These are phyloP conservation scores for Ophiostoma fasciatum DNA, from an alignment of 2,329 filamentous ascomycete species.

Conservation along the genomic window DNA sequence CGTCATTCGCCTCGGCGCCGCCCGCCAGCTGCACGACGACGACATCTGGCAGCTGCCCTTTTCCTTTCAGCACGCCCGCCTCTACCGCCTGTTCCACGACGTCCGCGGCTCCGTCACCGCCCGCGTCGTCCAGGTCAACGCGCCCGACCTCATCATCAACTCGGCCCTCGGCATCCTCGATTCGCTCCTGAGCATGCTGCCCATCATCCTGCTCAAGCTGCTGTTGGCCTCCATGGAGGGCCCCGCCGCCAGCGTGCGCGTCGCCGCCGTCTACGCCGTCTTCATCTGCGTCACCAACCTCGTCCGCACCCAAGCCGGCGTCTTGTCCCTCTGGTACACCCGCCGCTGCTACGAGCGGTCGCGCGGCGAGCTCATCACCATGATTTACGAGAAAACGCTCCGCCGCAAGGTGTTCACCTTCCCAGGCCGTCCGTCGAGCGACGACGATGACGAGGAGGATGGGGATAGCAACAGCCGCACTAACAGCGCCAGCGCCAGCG, in stretches of 20 bases:
- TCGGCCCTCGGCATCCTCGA: constrained; percentile 49
- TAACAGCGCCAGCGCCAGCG: constrained; percentile 1
- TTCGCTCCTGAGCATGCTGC: constrained; percentile 37
- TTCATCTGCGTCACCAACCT: constrained; percentile 47
- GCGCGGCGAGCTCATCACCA: constrained; percentile 68
- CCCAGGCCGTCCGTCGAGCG: constrained; percentile 18
- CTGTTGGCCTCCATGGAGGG: constrained; percentile 53
- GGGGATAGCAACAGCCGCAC: constrained; percentile 4
- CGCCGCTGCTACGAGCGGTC: constrained; percentile 72
- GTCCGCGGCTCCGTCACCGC: constrained; percentile 57
- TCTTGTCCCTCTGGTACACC: constrained; percentile 68
- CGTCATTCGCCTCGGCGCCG: constrained; percentile 49
- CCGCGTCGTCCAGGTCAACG: constrained; percentile 61
- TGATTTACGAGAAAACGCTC: constrained; percentile 34
- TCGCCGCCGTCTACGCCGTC: constrained; percentile 50
- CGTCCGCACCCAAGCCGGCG: constrained; percentile 46
- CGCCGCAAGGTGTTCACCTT: constrained; percentile 61
- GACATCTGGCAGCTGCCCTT: constrained; percentile 72
- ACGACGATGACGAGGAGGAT: constrained; percentile 12
- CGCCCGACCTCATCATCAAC: constrained; percentile 59
- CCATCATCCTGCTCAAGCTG: constrained; percentile 57
- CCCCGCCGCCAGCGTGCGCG: constrained; percentile 29
- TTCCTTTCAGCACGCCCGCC: constrained; percentile 64
- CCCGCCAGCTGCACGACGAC: constrained; percentile 54
- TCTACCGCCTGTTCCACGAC: constrained; percentile 61